Conservation (phyloP, 2,329 filamentous ascomycete species). For the Nannizziopsis arthrosporioides region DNA sequence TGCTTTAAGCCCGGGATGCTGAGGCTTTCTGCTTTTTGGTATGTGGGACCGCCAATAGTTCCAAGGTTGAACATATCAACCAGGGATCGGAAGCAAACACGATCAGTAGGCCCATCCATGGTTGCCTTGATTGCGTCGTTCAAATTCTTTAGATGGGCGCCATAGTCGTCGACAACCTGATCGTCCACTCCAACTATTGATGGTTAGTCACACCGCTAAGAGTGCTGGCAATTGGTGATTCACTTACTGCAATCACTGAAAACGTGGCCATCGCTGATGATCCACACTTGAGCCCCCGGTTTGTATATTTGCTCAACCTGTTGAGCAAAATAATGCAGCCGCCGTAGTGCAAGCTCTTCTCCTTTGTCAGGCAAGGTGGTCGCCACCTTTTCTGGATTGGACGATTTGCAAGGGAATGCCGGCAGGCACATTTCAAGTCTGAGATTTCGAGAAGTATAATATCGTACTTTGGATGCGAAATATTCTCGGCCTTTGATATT, state of each 20-base stretch:
- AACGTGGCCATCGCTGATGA: conserved; percentile 5
- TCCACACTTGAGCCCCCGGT: conserved; percentile 6
- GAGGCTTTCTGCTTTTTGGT: neutral
- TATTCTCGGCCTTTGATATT: neutral
- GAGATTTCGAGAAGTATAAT: conserved; percentile 1
- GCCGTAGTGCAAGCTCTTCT: conserved; percentile 2
- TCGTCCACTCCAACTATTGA: conserved; percentile 5
- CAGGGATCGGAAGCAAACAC: conserved; percentile 4
- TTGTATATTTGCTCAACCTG: conserved; percentile 3
- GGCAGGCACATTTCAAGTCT: conserved; percentile 2
- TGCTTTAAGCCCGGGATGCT: neutral
- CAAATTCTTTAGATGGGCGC: conserved; percentile 1
- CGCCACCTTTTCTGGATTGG: conserved; percentile 4
- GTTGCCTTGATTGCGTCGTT: neutral
- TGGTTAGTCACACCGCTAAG: neutral
- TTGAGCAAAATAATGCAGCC: conserved; percentile 1
- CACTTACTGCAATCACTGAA: conserved; percentile 9
- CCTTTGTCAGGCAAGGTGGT: conserved; percentile 1
- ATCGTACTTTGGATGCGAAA: conserved; percentile 1
- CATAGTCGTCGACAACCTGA: conserved; percentile 4
- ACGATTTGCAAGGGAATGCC: conserved; percentile 7
- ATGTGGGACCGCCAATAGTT: neutral
- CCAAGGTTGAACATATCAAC: conserved; percentile 4
- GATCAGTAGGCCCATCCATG: neutral
- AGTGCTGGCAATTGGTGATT: neutral